Base-by-base conservation (phyloP, 495 filamentous ascomycete genomes). In the Lophiotrema nucula region DNA sequence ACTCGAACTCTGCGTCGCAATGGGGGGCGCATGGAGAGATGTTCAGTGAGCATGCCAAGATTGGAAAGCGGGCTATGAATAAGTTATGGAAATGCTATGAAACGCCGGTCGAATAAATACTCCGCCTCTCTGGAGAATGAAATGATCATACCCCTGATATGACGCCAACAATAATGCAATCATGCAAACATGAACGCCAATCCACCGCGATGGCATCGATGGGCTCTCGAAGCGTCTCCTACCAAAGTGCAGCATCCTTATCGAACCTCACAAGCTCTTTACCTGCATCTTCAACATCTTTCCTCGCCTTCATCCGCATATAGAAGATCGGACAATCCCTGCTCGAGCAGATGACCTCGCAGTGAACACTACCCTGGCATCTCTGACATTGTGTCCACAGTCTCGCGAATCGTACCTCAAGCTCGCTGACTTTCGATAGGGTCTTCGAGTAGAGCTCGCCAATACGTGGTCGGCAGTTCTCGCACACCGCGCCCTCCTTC, bases 221-320 rank as follows among this genome's bases (percentile, higher is more conserved):
- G n/a, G n/a, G n/a, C n/a, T n/a, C n/a, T n/a, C n/a, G n/a, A n/a
- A n/a, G n/a, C n/a, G n/a, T n/a, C n/a, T 35, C 39, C 18, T 43
- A 86, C 83, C 82, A 86, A 39, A 79, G 72, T 44, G 76, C 80
- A 37, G 75, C 77, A 72, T 96, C 93, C 62, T 83, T 81, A 78
- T 98, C 93, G 76, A 97, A 99, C 68, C 93, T 76, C 69, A 79
- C 80, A 67, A 97, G 64, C 69, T 99, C 95, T 77, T 89, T 96
- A 57, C 90, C 90, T 2, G 82, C 84, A 76, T 99, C 93, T 72
- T 97, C 91, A 39, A 97, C 84, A 70, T 99, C 93, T 77, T 97
- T 99, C 83, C 96, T 96, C 23, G 91, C 92, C 77, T 99, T 99
- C 93, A 99, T 99, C 3, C 93, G 86, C 93, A 97, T 99, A 69